Evolutionary conservation across 2,329 filamentous ascomycete species (phyloP).

Genomic region (Exophiala sideris): DNA sequence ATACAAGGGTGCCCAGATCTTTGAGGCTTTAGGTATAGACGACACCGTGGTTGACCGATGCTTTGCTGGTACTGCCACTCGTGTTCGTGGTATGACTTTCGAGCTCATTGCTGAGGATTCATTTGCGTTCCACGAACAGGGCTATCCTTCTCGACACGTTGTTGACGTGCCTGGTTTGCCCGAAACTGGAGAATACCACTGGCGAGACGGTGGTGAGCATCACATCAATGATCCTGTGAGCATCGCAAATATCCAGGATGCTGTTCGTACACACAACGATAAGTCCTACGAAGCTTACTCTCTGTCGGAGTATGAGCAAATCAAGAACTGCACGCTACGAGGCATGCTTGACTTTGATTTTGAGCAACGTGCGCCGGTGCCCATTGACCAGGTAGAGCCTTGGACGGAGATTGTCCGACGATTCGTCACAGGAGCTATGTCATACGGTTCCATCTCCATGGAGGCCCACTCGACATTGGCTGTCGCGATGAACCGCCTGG

Average conservation of each 20-base stretch:
- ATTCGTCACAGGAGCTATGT: slow-evolving; percentile 97
- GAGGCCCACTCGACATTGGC: slow-evolving; percentile 94
- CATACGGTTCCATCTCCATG: slow-evolving; percentile 97
- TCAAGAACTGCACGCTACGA: slow-evolving; percentile 92
- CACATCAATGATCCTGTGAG: slow-evolving; percentile 93
- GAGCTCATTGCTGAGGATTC: slow-evolving; percentile 91
- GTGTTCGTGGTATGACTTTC: slow-evolving; percentile 91
- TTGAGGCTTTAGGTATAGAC: slow-evolving; percentile 90
- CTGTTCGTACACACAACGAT: slow-evolving; percentile 94
- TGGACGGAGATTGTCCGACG: slow-evolving; percentile 97
- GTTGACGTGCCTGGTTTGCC: slow-evolving; percentile 73
- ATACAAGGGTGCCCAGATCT: slow-evolving; percentile 98
- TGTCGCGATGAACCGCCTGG: slow-evolving; percentile 93
- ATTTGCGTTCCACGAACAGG: slow-evolving; percentile 90
- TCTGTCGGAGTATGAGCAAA: slow-evolving; percentile 86
- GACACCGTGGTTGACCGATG: slow-evolving; percentile 89
- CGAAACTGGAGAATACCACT: slow-evolving; percentile 96
- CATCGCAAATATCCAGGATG: slow-evolving; percentile 96
- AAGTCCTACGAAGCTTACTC: slow-evolving; percentile 98
- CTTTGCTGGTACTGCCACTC: slow-evolving; percentile 90
- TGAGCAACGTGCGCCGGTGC: slow-evolving; percentile 76
- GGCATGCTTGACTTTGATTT: slow-evolving; percentile 96
- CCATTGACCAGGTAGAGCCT: slow-evolving; percentile 94
- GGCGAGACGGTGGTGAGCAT: slow-evolving; percentile 92
- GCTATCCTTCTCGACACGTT: slow-evolving; percentile 78